These are phyloP conservation scores for Heimioporus punctisporus DNA, from an alignment of 1,284 basidiomycete genomes.

Conservation along the genomic window DNA sequence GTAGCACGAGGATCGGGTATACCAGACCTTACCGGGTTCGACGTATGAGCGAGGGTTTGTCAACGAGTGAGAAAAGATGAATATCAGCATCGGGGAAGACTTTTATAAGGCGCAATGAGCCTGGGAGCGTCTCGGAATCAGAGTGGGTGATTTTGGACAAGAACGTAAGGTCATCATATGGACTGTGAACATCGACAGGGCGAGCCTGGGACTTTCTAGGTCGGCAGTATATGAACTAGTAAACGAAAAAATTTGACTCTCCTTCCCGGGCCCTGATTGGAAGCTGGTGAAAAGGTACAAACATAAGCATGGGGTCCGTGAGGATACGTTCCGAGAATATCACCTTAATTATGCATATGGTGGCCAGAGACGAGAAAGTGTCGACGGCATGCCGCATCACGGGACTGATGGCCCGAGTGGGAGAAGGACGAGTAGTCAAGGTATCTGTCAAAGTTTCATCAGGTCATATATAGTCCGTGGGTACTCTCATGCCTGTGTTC, in stretches of 20 bases:
- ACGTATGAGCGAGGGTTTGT: background rate
- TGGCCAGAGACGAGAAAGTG: too few relatives aligned
- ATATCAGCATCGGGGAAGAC: background rate
- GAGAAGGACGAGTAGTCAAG: too few relatives aligned
- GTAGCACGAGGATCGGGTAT: background rate
- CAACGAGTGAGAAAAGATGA: slow-evolving; percentile 6
- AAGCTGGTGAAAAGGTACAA: background rate
- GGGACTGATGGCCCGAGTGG: too few relatives aligned
- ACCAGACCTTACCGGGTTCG: background rate
- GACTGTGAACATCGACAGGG: background rate
- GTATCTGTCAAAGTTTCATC: too few relatives aligned
- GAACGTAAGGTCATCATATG: background rate
- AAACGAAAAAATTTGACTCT: background rate
- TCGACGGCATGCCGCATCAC: too few relatives aligned
- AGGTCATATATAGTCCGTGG: too few relatives aligned
- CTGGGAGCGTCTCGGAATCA: slow-evolving; percentile 15
- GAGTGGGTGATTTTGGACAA: background rate
- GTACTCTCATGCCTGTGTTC: too few relatives aligned
- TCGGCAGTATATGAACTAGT: background rate
- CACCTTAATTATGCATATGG: background rate
- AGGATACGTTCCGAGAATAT: background rate
- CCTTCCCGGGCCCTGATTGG: background rate
- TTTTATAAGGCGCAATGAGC: slow-evolving; percentile 12
- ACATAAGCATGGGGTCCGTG: background rate
- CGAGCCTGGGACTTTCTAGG: background rate